Percentiles rank a stretch among this genome's conserved stretches.
Evolutionary conservation across 345 rosid species (phyloP).

Genomic region (Lepidium sativum): DNA sequence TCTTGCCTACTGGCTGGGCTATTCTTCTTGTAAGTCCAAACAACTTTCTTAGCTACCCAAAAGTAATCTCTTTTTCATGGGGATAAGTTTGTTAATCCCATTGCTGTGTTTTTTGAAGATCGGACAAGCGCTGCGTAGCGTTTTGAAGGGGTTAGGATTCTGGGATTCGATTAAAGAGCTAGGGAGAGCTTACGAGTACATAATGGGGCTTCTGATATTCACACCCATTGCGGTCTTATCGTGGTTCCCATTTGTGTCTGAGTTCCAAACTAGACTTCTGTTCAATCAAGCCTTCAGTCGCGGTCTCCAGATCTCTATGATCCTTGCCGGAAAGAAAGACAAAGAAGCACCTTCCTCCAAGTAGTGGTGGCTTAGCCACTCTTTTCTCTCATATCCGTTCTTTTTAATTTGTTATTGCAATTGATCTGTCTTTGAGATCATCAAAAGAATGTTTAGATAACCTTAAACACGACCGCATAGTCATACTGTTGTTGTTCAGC

Average conservation of each 20-base stretch:
- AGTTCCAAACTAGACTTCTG: constrained; percentile 79
- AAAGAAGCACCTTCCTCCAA: constrained; percentile 23
- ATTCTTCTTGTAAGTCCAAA: constrained; percentile 61
- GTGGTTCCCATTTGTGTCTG: constrained; percentile 84
- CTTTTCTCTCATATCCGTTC: neutral
- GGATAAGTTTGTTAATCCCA: neutral
- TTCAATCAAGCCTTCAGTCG: constrained; percentile 96
- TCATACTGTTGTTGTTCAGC: neutral
- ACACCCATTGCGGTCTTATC: constrained; percentile 64
- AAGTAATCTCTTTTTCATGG: neutral
- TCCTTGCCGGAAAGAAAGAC: constrained; percentile 59
- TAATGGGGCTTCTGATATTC: constrained; percentile 70
- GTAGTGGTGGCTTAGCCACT: constrained; percentile 1
- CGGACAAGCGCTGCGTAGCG: constrained; percentile 56
- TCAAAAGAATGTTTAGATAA: too few species aligned
- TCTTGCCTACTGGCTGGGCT: constrained; percentile 91
- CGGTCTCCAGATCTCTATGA: constrained; percentile 92
- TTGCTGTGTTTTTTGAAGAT: constrained; percentile 34
- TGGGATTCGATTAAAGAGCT: constrained; percentile 92
- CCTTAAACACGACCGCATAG: neutral
- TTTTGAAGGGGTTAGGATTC: constrained; percentile 41
- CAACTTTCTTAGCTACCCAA: neutral
- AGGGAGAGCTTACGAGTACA: constrained; percentile 76
- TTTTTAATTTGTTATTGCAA: neutral
- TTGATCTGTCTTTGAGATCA: neutral